Evolutionary conservation across 768 basidiomycete species (phyloP), one percentile per base, ranked within the genome.

Genomic region (Mycena albidolilacea): DNA sequence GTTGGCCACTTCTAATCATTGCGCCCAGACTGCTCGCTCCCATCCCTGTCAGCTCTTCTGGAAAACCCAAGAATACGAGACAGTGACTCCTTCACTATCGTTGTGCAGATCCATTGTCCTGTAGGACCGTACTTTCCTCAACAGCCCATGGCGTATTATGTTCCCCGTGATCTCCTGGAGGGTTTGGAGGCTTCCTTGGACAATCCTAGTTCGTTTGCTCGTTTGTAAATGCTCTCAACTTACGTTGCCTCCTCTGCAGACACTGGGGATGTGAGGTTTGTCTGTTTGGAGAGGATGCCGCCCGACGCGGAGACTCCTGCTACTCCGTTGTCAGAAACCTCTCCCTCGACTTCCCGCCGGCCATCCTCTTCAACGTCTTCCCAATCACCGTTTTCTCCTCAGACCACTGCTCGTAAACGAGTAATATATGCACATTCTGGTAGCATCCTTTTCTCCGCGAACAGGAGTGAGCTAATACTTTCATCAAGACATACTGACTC

Each of bases 241-340:
- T 58, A 19, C 19, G 23, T 64, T 35, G 7, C 37, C 38, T 69
- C 50, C 23, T 50, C 3, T 35, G 63, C 78, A 90, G 90, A 92
- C 76, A 93, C 93, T 4, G 93, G 93, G 12, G 94, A 95, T 78
- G 90, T 95, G 7, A 87, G 89, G 66, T 94, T 95, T 75, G 82
- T 95, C 10, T 94, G 93, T 77, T 82, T 95, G 9, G 93, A 95
- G 78, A 80, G 84, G 73, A 77, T 84, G 78, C 62, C 78, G 60
- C 44, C 81, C 59, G 80, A 83, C 69, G 63, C 71, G 38, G 77
- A 76, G 41, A 44, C 73, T 38, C 78, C 82, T 57, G 77, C 78
- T 1, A 74, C 76, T n/a, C 81, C 79, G 7, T 74, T 81, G 5
- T 78, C 81, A 5, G 81, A 78, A 21, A 76, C 79, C 5, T 73